phyloP scores from a whole-genome alignment of 345 rosid genomes.

The Moricandia arvensis region DNA sequence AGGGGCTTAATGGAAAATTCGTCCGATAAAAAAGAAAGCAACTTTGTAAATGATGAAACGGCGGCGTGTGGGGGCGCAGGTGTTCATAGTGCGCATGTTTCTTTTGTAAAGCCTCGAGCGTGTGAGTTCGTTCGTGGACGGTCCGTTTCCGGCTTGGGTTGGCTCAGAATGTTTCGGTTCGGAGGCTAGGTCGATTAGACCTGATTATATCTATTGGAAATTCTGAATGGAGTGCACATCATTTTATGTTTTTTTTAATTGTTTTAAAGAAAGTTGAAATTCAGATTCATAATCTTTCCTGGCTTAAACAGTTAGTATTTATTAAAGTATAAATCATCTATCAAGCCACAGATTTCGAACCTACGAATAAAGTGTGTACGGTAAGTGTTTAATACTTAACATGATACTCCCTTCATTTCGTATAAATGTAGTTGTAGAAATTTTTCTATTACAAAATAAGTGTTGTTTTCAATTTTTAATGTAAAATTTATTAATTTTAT shows the following conservation, averaged over 20 bases:
- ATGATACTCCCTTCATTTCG: too few relatives aligned
- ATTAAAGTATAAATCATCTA: neutral
- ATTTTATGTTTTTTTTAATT: neutral
- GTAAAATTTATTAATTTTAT: too few relatives aligned
- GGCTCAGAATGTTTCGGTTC: neutral
- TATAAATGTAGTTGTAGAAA: too few relatives aligned
- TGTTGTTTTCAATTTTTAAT: too few relatives aligned
- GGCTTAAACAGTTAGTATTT: neutral
- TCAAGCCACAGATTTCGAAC: neutral
- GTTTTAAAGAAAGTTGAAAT: neutral
- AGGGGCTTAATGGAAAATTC: conserved; percentile 30
- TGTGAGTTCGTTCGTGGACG: conserved; percentile 24
- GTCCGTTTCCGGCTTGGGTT: conserved; percentile 2
- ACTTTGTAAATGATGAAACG: conserved; percentile 50
- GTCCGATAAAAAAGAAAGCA: conserved; percentile 39
- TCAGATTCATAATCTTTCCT: neutral
- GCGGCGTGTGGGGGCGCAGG: conserved; percentile 50
- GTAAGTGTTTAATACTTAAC: neutral
- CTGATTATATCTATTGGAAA: neutral
- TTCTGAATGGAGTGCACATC: neutral
- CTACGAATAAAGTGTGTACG: neutral
- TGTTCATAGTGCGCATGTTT: conserved; percentile 49
- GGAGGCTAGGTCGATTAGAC: neutral
- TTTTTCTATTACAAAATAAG: too few relatives aligned
- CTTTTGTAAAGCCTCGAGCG: conserved; percentile 41